A percentile compares a stretch with the other conserved stretches of the same genome.
Evolutionary conservation across 1,139 yeast species (phyloP).

Genomic region (Keqinozyma sinolaborantium): DNA sequence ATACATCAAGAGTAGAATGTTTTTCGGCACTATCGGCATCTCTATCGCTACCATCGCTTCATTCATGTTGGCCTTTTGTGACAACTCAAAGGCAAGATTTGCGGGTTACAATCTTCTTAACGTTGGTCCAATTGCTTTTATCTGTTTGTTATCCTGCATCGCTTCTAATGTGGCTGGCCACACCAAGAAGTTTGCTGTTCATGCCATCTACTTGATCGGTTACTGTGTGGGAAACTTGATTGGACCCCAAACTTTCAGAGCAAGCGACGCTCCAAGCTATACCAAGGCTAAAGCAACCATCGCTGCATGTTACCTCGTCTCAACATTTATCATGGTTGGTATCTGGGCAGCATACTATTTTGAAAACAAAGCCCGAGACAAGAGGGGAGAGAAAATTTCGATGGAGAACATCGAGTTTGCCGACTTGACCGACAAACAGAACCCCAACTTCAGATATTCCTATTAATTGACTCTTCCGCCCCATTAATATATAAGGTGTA

Average conservation of each 20-base stretch:
- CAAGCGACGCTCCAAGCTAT: conserved; percentile 50
- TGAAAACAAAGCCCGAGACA: conserved; percentile 28
- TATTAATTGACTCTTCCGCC: conserved; percentile 1
- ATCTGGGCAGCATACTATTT: conserved; percentile 26
- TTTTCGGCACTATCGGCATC: conserved; percentile 41
- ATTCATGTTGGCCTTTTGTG: conserved; percentile 48
- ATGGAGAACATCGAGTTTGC: conserved; percentile 51
- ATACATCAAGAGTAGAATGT: conserved; percentile 31
- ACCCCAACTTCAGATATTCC: conserved; percentile 56
- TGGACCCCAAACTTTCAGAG: conserved; percentile 68
- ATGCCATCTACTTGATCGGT: conserved; percentile 57
- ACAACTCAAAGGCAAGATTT: conserved; percentile 27
- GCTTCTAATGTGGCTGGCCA: conserved; percentile 67
- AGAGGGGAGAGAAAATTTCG: conserved; percentile 10
- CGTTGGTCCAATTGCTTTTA: conserved; percentile 37
- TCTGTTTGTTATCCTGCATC: conserved; percentile 45
- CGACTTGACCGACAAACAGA: conserved; percentile 66
- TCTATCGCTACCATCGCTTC: conserved; percentile 33
- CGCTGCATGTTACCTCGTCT: conserved; percentile 26
- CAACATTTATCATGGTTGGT: conserved; percentile 16
- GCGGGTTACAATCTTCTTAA: conserved; percentile 35
- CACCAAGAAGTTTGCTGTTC: conserved; percentile 61
- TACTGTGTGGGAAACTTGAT: conserved; percentile 67
- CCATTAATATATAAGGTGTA: conserved; percentile 1
- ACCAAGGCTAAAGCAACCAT: conserved; percentile 41